Base-by-base conservation (phyloP, 129 eudicot genomes). In the Arctium lappa region DNA sequence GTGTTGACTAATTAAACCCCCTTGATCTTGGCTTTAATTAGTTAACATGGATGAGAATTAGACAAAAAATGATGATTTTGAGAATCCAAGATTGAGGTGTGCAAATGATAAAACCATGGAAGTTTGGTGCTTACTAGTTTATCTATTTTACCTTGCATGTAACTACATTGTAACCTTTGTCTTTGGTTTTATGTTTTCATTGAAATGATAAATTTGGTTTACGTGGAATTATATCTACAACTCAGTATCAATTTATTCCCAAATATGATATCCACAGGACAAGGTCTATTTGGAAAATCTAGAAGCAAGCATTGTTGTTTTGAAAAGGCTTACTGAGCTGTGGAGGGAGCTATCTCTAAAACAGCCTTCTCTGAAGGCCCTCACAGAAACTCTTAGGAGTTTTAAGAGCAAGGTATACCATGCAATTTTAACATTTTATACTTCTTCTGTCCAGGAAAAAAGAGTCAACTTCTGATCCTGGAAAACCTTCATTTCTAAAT, bases 381-480 rank as follows among this genome's bases (percentile, higher is more conserved):
- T 90, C n/a, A 62, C 69, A 18, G 89, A 86, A 80, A 76, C 94
- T 72, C 89, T 92, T 10, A 87, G 80, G 86, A 90, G 91, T 79
- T 92, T 92, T 81, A 86, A 85, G 68, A 81, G 79, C 38, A 86
- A 89, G 97, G 94, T 89, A 77, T 65, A 12, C 29, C 9, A 29
- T 72, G 76, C 76, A 73, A 10, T 29, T 69, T 29, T 12, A 22
- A 27, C 62, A 12, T 50, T 50, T 48, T 48, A 48, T 48, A 48
- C 60, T 48, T 48, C 60, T 48, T 48, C 60, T 10, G 60, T 10
- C 16, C 2, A 8, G 3, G 27, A 22, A 50, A 50, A 50, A 50
- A 50, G 5, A 50, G 62, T 50, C 18, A 2, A 12, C 62, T 50
- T 50, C 62, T 13, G 2, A 44, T 44, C 13, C 62, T 50, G 62